phyloP scores from a whole-genome alignment of 148 eudicot species.

The Heliosperma pusillum region DNA sequence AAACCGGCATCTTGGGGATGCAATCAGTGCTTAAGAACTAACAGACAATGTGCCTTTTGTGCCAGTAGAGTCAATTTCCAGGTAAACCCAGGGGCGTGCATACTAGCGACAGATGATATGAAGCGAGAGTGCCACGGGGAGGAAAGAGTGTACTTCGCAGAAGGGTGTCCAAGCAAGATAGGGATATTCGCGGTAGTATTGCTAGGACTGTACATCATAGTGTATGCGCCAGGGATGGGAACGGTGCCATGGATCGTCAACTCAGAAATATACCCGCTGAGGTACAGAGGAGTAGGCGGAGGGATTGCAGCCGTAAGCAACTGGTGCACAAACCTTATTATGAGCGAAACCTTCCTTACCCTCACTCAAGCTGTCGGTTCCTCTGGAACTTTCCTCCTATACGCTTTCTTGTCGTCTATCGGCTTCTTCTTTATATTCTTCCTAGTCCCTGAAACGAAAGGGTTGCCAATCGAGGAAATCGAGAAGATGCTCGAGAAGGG shows the following conservation, averaged over 20 bases:
- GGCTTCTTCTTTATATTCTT: slow-evolving; percentile 53
- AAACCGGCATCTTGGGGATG: slow-evolving; percentile 55
- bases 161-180: slow-evolving; percentile 75
- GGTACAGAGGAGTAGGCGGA: slow-evolving; percentile 66
- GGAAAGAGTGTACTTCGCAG: slow-evolving; percentile 56
- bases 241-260: slow-evolving; percentile 88
- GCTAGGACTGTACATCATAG: slow-evolving; percentile 61
- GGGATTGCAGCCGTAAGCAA: slow-evolving; percentile 69
- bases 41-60: slow-evolving; percentile 61
- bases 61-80: slow-evolving; percentile 36
- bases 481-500: slow-evolving; percentile 81
- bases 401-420: slow-evolving; percentile 44
- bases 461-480: slow-evolving; percentile 65
- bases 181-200: slow-evolving; percentile 59
- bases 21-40: slow-evolving; percentile 56
- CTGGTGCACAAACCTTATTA: slow-evolving; percentile 68
- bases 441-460: slow-evolving; percentile 81
- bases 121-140: slow-evolving; percentile 42
- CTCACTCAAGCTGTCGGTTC: slow-evolving; percentile 55
- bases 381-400: slow-evolving; percentile 63
- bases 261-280: slow-evolving; percentile 78
- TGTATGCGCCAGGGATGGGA: slow-evolving; percentile 86
- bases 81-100: slow-evolving; percentile 71
- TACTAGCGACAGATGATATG: slow-evolving; percentile 32
- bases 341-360: slow-evolving; percentile 68